Percentiles rank a stretch among this genome's conserved stretches.
These are phyloP conservation scores for Hemisphaericaspora lyxosophila DNA, from an alignment of 1,139 yeast species.

Conservation along the genomic window DNA sequence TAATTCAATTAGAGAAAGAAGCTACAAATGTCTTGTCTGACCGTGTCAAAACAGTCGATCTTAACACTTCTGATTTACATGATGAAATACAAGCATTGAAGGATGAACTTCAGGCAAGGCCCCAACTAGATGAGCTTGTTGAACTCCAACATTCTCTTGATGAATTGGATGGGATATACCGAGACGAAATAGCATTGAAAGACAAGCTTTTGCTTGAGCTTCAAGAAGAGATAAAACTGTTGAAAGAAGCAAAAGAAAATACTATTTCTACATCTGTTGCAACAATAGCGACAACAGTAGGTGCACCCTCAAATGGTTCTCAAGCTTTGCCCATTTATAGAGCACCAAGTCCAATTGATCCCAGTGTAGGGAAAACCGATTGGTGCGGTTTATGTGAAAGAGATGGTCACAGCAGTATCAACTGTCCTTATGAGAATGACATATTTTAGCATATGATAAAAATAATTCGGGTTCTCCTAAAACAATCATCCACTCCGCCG, in stretches of 20 bases:
- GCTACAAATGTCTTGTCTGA: conserved; percentile 7
- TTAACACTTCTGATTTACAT: conserved; percentile 14
- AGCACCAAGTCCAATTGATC: conserved; percentile 55
- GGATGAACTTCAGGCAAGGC: conserved; percentile 29
- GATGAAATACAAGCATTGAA: conserved; percentile 16
- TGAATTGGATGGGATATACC: conserved; percentile 32
- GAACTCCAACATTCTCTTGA: conserved; percentile 33
- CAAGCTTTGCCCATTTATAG: conserved; percentile 47
- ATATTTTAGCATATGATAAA: conserved; percentile 10
- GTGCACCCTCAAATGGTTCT: neutral
- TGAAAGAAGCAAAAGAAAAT: neutral
- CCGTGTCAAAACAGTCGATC: conserved; percentile 14
- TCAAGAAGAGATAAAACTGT: conserved; percentile 16
- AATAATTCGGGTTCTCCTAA: too few relatives aligned
- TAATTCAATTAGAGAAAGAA: conserved; percentile 14
- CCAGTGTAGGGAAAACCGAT: conserved; percentile 68
- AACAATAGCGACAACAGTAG: neutral
- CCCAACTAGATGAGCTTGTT: conserved; percentile 31
- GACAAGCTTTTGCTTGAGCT: conserved; percentile 28
- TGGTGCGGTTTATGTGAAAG: conserved; percentile 96
- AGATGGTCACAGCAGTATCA: conserved; percentile 81
- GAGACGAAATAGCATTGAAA: conserved; percentile 30
- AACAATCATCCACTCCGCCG: too few relatives aligned
- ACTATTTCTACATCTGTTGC: conserved; percentile 3
- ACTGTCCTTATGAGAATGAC: conserved; percentile 82